Percentiles rank a stretch among this genome's conserved stretches.
Conservation (phyloP, 176 grass and related monocot genomes). For the Paspalum vaginatum region DNA sequence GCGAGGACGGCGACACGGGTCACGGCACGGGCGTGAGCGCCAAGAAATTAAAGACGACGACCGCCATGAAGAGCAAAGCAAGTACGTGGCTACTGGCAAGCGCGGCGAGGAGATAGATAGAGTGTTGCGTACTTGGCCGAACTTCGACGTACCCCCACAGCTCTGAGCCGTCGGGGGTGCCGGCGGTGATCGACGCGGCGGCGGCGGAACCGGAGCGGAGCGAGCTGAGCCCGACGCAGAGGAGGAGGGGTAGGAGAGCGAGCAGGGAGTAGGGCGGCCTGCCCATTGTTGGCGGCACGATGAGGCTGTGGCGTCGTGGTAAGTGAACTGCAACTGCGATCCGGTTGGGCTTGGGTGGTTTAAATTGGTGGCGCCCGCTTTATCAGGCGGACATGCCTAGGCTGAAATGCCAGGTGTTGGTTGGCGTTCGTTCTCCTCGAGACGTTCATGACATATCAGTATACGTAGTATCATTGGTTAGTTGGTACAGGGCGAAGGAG, state of each 20-base stretch:
- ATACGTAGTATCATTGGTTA: too few relatives aligned
- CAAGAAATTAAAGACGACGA: not conserved
- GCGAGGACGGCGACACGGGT: not conserved
- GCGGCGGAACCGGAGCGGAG: constrained; percentile 9
- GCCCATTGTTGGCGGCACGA: not conserved
- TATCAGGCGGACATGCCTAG: not conserved
- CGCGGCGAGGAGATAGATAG: constrained; percentile 28
- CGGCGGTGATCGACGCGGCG: constrained; percentile 6
- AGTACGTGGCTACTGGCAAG: not conserved
- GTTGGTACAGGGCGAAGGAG: too few relatives aligned
- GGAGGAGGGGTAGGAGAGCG: constrained; percentile 39
- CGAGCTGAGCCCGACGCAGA: not conserved
- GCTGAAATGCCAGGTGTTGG: not conserved
- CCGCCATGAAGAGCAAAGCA: not conserved
- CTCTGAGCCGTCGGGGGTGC: constrained; percentile 63
- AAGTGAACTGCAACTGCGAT: not conserved
- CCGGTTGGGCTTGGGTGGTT: not conserved
- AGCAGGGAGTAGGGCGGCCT: not conserved
- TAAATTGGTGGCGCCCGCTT: not conserved
- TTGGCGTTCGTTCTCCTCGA: not conserved
- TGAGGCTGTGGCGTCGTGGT: not conserved
- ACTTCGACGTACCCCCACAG: constrained; percentile 85
- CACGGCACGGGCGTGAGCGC: not conserved
- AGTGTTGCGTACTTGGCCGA: constrained; percentile 49
- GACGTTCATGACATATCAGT: too few relatives aligned